Base-by-base conservation (phyloP, 2,329 filamentous ascomycete species). In the Hymenoscyphus fructigenus region DNA sequence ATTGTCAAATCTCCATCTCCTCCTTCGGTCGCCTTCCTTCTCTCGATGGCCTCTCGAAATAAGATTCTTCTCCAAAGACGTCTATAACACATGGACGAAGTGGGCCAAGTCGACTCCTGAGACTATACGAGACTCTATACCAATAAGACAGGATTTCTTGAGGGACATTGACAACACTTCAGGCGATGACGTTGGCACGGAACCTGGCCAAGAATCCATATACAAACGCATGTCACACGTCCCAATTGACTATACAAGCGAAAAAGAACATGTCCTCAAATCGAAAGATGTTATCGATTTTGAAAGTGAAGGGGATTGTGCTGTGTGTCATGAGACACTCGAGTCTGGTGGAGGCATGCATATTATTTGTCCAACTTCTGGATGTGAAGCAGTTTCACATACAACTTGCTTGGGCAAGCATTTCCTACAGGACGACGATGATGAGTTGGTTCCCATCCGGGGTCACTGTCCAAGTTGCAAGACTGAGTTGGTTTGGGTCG, bases 11-110 rank as follows among this genome's bases (percentile, higher is more conserved):
- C 77, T 98, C 29, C 91, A 97, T 75, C 81, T 95, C 2, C 82
- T 99, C 0, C 82, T 96, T 1, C 84, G 90, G 0, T 91, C 93
- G 1, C 84, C 86, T 2, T 95, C 91, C 76, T 98, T 98, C 75
- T 80, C 82, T 17, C 82, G 88, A 57, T 97, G 93, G 94, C 94
- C 94, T 23, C 80, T 99, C 61, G 85, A 85, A 61, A 75, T 97
- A 57, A 88, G 91, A 28, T 94, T 98, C 77, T 94, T 97, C 70
- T 82, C 83, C 1, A 78, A 81, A 2, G 91, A 94, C 65, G 88
- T 92, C 0, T 84, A 90, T 71, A 78, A 79, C 23, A 82, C 84
- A 1, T 98, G 94, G 94, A 75, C 82, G 20, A 81, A 77, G 59
- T 88, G 85, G 81, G 82, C 82, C 82, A 26, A 71, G 75, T 12